phyloP scores from a whole-genome alignment of 2,329 filamentous ascomycete genomes.

The Chalaropsis thielavioides region DNA sequence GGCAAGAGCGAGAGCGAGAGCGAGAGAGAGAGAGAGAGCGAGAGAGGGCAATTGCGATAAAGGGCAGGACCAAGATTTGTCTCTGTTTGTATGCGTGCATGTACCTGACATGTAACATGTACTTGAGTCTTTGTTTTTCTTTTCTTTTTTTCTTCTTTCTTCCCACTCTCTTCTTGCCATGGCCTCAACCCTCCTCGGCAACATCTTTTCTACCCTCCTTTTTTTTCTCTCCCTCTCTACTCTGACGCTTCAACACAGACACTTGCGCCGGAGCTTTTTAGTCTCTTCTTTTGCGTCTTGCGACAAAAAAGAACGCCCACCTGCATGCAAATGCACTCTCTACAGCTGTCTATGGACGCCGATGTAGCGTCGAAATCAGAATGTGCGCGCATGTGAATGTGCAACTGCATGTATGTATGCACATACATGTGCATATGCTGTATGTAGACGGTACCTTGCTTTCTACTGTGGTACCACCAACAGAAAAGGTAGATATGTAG shows the following conservation, averaged over 20 bases:
- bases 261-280: background rate
- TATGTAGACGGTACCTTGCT: background rate
- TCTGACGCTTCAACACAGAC: background rate
- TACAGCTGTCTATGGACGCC: background rate
- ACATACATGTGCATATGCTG: background rate
- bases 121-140: background rate
- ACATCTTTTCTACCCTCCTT: background rate
- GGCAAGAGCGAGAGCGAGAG: background rate
- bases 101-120: background rate
- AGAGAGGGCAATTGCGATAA: background rate
- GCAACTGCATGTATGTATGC: background rate
- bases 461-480: background rate
- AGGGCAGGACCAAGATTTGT: background rate
- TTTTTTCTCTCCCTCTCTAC: background rate
- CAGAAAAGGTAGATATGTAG: background rate
- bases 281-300: background rate
- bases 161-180: background rate
- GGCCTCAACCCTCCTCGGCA: too few relatives aligned
- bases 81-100: background rate
- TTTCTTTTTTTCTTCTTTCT: background rate
- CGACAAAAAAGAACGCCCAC: background rate
- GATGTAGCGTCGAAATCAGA: background rate
- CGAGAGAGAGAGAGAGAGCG: too few relatives aligned
- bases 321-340: background rate
- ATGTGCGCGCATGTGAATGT: background rate